Evolutionary conservation across 371 early-diverging fungal genomes (phyloP).

Genomic region (Sporodiniella umbellata): DNA sequence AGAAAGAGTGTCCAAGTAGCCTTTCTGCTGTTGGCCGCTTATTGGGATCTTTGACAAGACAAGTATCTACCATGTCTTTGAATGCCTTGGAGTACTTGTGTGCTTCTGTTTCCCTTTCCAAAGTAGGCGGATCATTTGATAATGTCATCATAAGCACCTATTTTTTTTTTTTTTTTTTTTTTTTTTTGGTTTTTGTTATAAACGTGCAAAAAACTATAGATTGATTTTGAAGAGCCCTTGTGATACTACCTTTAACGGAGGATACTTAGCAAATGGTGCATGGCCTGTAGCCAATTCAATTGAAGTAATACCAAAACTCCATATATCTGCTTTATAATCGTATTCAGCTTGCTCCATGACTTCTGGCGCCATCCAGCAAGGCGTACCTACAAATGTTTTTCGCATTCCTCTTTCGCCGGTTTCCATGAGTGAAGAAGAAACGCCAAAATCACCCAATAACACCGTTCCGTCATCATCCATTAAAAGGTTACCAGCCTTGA

Average conservation of each 20-base stretch:
- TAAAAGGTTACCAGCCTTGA: conserved; percentile 88
- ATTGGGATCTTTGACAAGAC: conserved; percentile 80
- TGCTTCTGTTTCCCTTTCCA: conserved; percentile 72
- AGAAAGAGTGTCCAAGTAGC: conserved; percentile 75
- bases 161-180: neutral
- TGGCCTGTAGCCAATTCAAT: conserved; percentile 90
- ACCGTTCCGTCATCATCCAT: conserved; percentile 83
- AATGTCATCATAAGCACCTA: conserved; percentile 88
- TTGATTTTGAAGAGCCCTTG: too few species aligned
- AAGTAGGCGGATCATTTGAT: conserved; percentile 84
- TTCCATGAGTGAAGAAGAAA: conserved; percentile 76
- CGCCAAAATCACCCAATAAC: conserved; percentile 89
- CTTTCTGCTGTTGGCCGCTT: conserved; percentile 82
- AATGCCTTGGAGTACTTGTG: conserved; percentile 76
- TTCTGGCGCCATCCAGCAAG: conserved; percentile 93
- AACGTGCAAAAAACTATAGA: too few species aligned
- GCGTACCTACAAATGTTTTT: conserved; percentile 93
- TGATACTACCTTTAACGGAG: conserved; percentile 75
- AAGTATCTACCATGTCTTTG: conserved; percentile 84
- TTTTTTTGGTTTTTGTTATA: too few species aligned
- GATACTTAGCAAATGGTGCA: conserved; percentile 92
- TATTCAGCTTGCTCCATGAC: conserved; percentile 80
- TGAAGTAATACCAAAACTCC: conserved; percentile 92
- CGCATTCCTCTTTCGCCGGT: conserved; percentile 73
- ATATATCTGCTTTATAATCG: conserved; percentile 90